phyloP scores from a whole-genome alignment of 176 grass and related monocot species.

The Puya raimondii region DNA sequence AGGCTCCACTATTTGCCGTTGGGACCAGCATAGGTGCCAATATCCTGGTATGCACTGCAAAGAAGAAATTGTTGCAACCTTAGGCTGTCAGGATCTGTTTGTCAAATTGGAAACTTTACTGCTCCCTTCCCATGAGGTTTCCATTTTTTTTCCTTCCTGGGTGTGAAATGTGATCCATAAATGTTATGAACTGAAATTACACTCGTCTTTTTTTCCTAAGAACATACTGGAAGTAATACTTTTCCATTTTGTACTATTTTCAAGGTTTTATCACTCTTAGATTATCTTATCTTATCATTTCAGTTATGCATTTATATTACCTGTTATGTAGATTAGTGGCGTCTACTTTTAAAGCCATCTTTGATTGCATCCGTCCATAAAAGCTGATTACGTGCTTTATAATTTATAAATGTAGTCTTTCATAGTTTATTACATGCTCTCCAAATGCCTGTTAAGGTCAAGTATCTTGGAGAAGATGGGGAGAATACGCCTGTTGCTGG shows the following conservation, averaged over 20 bases:
- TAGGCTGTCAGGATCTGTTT: not conserved
- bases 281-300: not conserved
- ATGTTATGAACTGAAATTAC: not conserved
- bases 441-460: constrained; percentile 51
- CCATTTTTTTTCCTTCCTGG: not conserved
- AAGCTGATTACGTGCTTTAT: not conserved
- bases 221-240: not conserved
- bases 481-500: constrained; percentile 80
- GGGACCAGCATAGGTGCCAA: constrained; percentile 99
- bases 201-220: not conserved
- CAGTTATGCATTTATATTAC: not conserved
- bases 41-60: constrained; percentile 56
- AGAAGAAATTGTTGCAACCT: not conserved
- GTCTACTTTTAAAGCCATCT: too few relatives aligned
- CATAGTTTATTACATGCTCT: constrained; percentile 21
- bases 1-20: constrained; percentile 68
- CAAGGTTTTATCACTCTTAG: not conserved
- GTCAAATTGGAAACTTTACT: not conserved
- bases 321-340: too few relatives aligned
- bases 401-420: constrained; percentile 15
- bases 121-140: not conserved
- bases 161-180: not conserved
- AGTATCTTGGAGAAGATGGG: constrained; percentile 98
- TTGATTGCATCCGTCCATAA: too few relatives aligned
- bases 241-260: not conserved